Evolutionary conservation across 2,329 filamentous ascomycete species (phyloP), one percentile per base, ranked within the genome.

Genomic region (Colletotrichum sp.): DNA sequence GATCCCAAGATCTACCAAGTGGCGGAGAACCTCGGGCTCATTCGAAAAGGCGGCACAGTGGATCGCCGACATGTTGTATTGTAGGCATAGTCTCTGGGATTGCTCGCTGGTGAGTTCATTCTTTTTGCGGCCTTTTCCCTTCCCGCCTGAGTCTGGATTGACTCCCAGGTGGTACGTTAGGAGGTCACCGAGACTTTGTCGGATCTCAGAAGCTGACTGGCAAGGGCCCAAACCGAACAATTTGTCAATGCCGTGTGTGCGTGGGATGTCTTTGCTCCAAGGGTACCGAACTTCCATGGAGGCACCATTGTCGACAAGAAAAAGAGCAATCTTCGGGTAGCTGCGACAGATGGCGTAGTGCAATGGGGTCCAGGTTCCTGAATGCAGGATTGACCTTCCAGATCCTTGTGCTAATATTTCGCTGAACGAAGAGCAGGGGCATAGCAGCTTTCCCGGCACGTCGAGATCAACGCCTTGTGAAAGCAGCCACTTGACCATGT

Each of bases 371-470:
- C 63, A 65, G 5, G 21, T 49, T 16, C 63, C 63, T 4, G 18
- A 49, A 7, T 3, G 2, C 18, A 49, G 44, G 10, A 49, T 4
- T 2, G 18, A 49, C 5, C 39, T 44, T 0, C 2, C 1, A 0
- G 8, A 0, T 10, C 39, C 16, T 21, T 49, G n/a, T 0, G 2
- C 18, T 21, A 21, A 2, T 21, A 49, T 1, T 49, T 49, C 44
- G 44, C 44, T 49, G 44, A 49, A n/a, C 21, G 44, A 49, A 49
- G 44, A 49, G 24, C 52, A 57, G 52, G 13, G 4, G 24, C 52
- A 57, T 1, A 57, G 2, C 1, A 57, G 4, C 21, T 57, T 24
- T 0, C 24, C 52, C 21, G 52, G 52, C 5, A 28, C 15, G 13
- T 57, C 4, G 6, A 57, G 21, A 3, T 57, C 24, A 24, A 57